Base-by-base conservation (phyloP, 2,329 filamentous ascomycete genomes). In the Stenocarpella maydis region DNA sequence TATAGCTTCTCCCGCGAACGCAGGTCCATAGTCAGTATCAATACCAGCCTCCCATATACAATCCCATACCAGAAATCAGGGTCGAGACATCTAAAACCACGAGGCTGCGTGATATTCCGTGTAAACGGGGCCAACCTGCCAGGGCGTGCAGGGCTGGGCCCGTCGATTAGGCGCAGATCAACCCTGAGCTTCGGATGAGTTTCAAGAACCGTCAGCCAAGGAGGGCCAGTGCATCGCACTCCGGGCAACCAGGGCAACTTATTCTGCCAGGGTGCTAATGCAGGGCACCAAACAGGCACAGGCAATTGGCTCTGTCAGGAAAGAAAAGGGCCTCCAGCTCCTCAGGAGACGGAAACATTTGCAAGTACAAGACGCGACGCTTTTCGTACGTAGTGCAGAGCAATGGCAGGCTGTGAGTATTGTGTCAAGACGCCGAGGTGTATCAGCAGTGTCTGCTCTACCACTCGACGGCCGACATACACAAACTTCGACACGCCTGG, bases 201-300 rank as follows among this genome's bases (percentile, higher is more conserved):
- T 68, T 68, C 65, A 68, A 60, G 47, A 52, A 54, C 31, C 47
- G 53, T 47, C 54, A 67, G 54, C 54, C 52, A n/a, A 67, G 65
- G 37, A 55, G 39, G 17, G 34, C 55, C 39, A 45, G 47, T 67
- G 43, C 45, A 21, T 26, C 28, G n/a, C 4, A 4, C 4, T 9
- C 54, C 52, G 41, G 34, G 19, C 24, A 37, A n/a, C n/a, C n/a
- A n/a, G n/a, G 60, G 61, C 61, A 39, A 10, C 31, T 28, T 19
- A 19, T 3, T 61, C 17, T 45, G 6, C 58, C 28, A 61, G 58
- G n/a, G n/a, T n/a, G n/a, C n/a, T n/a, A n/a, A n/a, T n/a, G 34
- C 6, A 37, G 4, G 41, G 54, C 31, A 28, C 28, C 53, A 24
- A 43, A n/a, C 43, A 61, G 39, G 45, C 55, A 45, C 2, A 21